Conservation (phyloP, 2,329 filamentous ascomycete genomes). For the Ophiostoma piceae region DNA sequence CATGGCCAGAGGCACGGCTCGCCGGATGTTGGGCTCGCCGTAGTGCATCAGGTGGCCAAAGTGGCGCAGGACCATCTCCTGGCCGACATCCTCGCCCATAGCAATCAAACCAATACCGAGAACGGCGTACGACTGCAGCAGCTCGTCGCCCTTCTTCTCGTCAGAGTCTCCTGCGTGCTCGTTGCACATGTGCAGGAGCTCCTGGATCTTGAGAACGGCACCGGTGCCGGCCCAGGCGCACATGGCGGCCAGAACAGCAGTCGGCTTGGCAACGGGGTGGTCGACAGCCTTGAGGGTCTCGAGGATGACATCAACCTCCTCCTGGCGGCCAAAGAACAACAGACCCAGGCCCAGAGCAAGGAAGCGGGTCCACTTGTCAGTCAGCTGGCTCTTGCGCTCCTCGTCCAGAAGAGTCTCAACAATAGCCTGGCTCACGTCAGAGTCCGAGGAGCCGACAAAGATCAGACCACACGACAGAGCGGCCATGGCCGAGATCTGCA, state of each 20-base stretch:
- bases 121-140: conserved; percentile 93
- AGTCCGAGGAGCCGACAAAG: conserved; percentile 86
- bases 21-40: conserved; percentile 92
- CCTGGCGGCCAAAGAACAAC: conserved; percentile 92
- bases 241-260: conserved; percentile 86
- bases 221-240: conserved; percentile 98
- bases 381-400: conserved; percentile 81
- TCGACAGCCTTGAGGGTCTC: conserved; percentile 96
- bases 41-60: conserved; percentile 99
- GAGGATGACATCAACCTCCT: conserved; percentile 96
- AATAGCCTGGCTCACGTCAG: conserved; percentile 86
- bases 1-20: conserved; percentile 93
- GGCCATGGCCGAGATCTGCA: conserved; percentile 96
- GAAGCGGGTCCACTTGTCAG: conserved; percentile 98
- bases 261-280: conserved; percentile 95
- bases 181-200: conserved; percentile 95
- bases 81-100: conserved; percentile 97
- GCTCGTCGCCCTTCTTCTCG: conserved; percentile 90
- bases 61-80: conserved; percentile 97
- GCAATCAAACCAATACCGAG: conserved; percentile 88
- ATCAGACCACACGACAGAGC: conserved; percentile 84
- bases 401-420: conserved; percentile 91
- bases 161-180: conserved; percentile 93
- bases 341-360: conserved; percentile 89
- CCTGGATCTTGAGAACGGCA: conserved; percentile 93